phyloP scores from a whole-genome alignment of 1,284 basidiomycete genomes.

The Moniliella sp. region DNA sequence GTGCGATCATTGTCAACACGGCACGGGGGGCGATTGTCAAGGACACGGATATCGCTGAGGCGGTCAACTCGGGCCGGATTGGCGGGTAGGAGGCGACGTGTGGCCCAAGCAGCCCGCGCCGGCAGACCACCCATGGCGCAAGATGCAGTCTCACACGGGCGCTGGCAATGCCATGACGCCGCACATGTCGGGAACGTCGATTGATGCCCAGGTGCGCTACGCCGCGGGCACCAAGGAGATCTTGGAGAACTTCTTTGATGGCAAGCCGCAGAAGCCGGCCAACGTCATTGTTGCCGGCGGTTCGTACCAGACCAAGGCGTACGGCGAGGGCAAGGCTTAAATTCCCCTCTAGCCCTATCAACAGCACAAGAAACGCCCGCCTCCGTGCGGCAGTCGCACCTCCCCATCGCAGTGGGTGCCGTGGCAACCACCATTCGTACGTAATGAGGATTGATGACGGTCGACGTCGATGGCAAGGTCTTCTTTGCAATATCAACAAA shows the following conservation, averaged over 20 bases:
- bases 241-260: constrained; percentile 52
- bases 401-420: too few species aligned
- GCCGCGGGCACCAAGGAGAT: constrained; percentile 60
- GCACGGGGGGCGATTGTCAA: constrained; percentile 81
- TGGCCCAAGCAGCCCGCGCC: constrained; percentile 38
- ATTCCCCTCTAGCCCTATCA: too few species aligned
- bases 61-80: constrained; percentile 57
- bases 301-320: constrained; percentile 28
- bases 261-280: constrained; percentile 50
- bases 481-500: too few species aligned
- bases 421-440: too few species aligned
- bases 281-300: constrained; percentile 49
- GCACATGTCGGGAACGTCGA: constrained; percentile 43
- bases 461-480: too few species aligned
- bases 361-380: too few species aligned
- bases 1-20: constrained; percentile 69
- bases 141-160: constrained; percentile 47
- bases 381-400: too few species aligned
- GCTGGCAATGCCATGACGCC: constrained; percentile 41
- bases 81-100: constrained; percentile 41
- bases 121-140: constrained; percentile 64
- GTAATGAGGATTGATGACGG: too few species aligned
- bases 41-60: constrained; percentile 54
- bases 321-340: constrained; percentile 7
- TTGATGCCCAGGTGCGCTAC: constrained; percentile 77